These are phyloP conservation scores for Sugiyamaella grinbergsii DNA, from an alignment of 1,139 yeast genomes.

Conservation along the genomic window DNA sequence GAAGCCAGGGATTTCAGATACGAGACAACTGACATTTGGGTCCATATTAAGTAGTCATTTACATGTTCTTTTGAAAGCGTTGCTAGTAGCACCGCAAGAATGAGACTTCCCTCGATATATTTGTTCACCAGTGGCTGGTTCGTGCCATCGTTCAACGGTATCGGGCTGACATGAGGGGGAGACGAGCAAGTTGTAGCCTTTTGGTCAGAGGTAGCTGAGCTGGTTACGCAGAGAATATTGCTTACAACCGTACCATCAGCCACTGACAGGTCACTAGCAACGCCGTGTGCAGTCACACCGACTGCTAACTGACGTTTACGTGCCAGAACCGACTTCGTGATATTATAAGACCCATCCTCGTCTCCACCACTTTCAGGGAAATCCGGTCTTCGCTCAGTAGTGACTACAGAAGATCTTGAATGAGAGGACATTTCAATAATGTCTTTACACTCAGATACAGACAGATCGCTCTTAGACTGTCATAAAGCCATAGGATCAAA, in stretches of 20 bases:
- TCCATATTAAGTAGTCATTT: slow-evolving; percentile 19
- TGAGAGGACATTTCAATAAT: slow-evolving; percentile 6
- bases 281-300: neutral
- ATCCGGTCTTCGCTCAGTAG: neutral
- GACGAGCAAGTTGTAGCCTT: neutral
- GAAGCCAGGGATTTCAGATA: slow-evolving; percentile 9
- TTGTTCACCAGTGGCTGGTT: slow-evolving; percentile 20
- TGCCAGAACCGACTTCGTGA: slow-evolving; percentile 15
- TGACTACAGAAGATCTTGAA: slow-evolving; percentile 10
- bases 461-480: neutral
- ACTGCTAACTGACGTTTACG: slow-evolving; percentile 7
- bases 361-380: slow-evolving; percentile 9
- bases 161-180: neutral
- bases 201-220: slow-evolving; percentile 5
- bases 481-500: neutral
- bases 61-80: slow-evolving; percentile 11
- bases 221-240: neutral
- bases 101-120: slow-evolving; percentile 17
- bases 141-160: slow-evolving; percentile 18
- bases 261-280: neutral
- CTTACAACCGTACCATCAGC: neutral
- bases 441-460: neutral
- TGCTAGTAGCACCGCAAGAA: slow-evolving; percentile 9
- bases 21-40: slow-evolving; percentile 17
- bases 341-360: slow-evolving; percentile 6